Conservation (phyloP, 129 eudicot genomes). For the Flaveria brownii region DNA sequence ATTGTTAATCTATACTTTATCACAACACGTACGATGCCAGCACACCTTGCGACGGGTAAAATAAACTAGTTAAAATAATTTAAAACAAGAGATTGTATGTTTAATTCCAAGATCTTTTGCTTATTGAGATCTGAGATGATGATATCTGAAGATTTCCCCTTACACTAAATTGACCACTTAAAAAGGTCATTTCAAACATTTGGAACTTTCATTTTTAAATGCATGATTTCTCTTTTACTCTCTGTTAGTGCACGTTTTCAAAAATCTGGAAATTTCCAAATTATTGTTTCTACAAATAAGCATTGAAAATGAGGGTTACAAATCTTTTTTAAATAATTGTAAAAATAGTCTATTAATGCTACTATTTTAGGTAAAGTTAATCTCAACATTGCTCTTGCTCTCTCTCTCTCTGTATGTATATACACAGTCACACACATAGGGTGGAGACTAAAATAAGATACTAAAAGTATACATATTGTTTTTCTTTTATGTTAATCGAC, state of each 20-base stretch:
- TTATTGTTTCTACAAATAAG: too few relatives aligned
- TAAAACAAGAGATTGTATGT: not conserved
- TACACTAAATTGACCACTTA: not conserved
- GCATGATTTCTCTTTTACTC: not conserved
- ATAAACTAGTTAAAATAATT: not conserved
- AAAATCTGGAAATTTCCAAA: conserved; percentile 18
- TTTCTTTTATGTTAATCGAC: too few relatives aligned
- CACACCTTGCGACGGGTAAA: too few relatives aligned
- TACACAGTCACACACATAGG: not conserved
- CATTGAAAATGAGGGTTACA: conserved; percentile 24
- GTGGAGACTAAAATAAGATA: too few relatives aligned
- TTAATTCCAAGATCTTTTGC: not conserved
- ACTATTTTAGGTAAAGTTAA: conserved; percentile 25
- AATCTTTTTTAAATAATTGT: conserved; percentile 4
- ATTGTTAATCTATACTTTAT: too few relatives aligned
- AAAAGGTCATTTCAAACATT: conserved; percentile 3
- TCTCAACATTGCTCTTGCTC: not conserved
- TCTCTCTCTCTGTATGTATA: too few relatives aligned
- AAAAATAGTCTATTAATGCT: not conserved
- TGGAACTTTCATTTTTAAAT: conserved; percentile 9
- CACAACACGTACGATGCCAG: too few relatives aligned
- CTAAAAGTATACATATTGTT: too few relatives aligned
- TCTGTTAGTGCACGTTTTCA: conserved; percentile 1
- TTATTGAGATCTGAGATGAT: not conserved
- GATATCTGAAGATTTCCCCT: not conserved